Evolutionary conservation across 2,329 filamentous ascomycete genomes (phyloP).

Genomic region (Neurospora crassa): DNA sequence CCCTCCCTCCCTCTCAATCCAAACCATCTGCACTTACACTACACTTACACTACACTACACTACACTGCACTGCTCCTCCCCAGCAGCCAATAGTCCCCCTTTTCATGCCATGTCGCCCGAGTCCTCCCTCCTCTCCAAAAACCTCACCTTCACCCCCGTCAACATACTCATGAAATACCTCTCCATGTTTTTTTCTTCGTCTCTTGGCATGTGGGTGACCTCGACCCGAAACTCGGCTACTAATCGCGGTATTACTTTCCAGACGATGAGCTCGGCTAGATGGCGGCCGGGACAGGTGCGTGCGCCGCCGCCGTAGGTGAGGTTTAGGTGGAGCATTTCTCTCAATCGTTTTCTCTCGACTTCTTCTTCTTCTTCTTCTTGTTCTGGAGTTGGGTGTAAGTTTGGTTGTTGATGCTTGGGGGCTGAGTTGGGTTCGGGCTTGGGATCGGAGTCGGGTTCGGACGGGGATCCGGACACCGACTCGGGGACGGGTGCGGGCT

Average conservation of each 20-base stretch:
- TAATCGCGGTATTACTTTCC: slow-evolving; percentile 32
- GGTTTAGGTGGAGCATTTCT: slow-evolving; percentile 37
- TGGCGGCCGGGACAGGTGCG: slow-evolving; percentile 41
- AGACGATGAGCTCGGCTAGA: slow-evolving; percentile 40
- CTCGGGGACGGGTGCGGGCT: no score
- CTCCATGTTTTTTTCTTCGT: neutral
- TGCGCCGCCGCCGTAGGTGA: slow-evolving; percentile 43
- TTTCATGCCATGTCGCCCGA: no score
- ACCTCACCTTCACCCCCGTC: slow-evolving; percentile 34
- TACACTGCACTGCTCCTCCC: no score
- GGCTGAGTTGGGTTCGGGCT: neutral
- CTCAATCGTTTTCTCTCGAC: slow-evolving; percentile 17
- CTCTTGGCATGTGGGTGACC: no score
- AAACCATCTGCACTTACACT: no score
- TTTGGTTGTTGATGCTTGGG: neutral
- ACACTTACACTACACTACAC: no score
- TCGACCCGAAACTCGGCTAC: slow-evolving; percentile 13
- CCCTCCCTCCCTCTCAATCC: no score
- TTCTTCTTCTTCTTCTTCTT: slow-evolving; percentile 16
- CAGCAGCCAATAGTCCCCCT: no score
- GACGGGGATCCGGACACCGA: no score
- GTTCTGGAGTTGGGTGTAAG: slow-evolving; percentile 2
- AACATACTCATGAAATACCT: slow-evolving; percentile 45
- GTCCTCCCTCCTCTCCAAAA: slow-evolving; percentile 22
- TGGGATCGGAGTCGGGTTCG: no score